Base-by-base conservation (phyloP, 371 early-diverging fungal species). In the Dinochytrium kinnereticum region DNA sequence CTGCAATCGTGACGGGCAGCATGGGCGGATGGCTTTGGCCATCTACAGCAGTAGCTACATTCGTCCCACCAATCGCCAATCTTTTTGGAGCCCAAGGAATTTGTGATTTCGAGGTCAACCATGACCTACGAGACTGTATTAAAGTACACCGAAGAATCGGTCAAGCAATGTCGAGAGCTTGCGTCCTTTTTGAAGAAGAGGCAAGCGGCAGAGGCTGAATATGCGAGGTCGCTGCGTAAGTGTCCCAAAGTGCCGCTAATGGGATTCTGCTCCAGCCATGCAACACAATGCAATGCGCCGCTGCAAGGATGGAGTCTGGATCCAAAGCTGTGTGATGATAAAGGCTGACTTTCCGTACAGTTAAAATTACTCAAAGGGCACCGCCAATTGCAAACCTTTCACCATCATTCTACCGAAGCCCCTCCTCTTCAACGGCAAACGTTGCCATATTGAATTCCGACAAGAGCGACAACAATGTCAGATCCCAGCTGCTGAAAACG, bases 211-310 rank as follows among this genome's bases (percentile, higher is more conserved):
- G 83, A 83, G 66, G 67, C 66, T 28, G 83, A 83, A 21, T 78
- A 83, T 68, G 83, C 83, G 10, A 77, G 75, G 64, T 38, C 74
- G 19, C 38, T 83, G 51, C 59, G 83, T 83, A 61, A 69, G 82
- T 0, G 17, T 3, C 2, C n/a, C n/a, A n/a, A n/a, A n/a, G n/a
- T n/a, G n/a, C n/a, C n/a, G n/a, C n/a, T n/a, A n/a, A n/a, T n/a
- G n/a, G 57, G 13, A 13, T 57, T 28, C 34, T 33, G 19, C 21
- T 64, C 64, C 28, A 21, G 28, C 64, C 33, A 64, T 64, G 17
- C 33, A 7, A 44, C 44, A 44, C n/a, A n/a, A n/a, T n/a, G n/a
- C n/a, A n/a, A n/a, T n/a, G n/a, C n/a, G n/a, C n/a, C n/a, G 44
- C 44, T 44, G 44, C 44, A 30, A 15, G n/a, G n/a, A n/a, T n/a